Base-by-base conservation (phyloP, 768 basidiomycete species). In the Auricularia cornea region DNA sequence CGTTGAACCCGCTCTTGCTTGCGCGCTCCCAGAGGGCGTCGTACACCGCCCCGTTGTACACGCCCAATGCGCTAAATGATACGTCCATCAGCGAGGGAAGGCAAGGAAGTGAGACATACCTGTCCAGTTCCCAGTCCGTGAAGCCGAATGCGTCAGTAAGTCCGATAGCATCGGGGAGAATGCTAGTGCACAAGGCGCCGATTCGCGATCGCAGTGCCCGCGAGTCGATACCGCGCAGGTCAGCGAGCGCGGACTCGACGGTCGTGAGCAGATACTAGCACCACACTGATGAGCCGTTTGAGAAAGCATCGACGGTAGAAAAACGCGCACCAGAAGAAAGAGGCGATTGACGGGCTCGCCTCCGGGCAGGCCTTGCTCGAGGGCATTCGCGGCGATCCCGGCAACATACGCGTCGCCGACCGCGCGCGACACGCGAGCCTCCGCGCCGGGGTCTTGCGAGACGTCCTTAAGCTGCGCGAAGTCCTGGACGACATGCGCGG, bases 121-220 rank as follows among this genome's bases (percentile, higher is more conserved):
- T 87, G 66, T 89, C 82, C 20, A 91, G 74, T 60, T 89, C 83
- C 85, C 87, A 91, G 68, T 91, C 88, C 0, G 83, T 79, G 67
- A 89, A 88, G 0, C 84, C 86, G 70, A 92, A 90, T 2, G 87
- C 84, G 69, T 92, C 89, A 4, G 80, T 84, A 61, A 91, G 73
- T 0, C 84, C 86, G 61, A 91, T 83, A 4, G 81, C 81, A 63
- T 92, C 80, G 0, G 87, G 85, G 0, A 89, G 70, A 12, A 91
- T 66, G 57, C 78, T 77, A 8, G 72, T 66, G 69, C 85, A 88
- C 0, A 82, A 65, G 4, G 69, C 59, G 30, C 81, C 72, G 64
- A 88, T 82, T 3, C 81, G 74, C 26, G 79, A 68, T 11, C 87
- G 82, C 28, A 89, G 70, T 4, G 57, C 38, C 6, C 59, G 59